Base-by-base conservation (phyloP, 306 rosid species). In the Lathyrus sativus region DNA sequence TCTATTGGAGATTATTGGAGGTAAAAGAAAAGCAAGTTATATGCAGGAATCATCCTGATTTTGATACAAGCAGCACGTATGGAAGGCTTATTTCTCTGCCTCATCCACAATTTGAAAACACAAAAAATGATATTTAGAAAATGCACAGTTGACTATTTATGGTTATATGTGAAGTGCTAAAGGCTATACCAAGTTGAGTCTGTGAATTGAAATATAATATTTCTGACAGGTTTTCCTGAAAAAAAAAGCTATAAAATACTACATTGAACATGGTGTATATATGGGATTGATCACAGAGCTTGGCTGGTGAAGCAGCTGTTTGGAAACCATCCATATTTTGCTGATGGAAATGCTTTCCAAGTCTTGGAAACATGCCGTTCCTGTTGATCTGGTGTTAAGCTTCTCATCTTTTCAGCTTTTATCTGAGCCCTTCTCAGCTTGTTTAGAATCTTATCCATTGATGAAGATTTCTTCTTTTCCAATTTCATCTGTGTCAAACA, bases 401-500 rank as follows among this genome's bases (percentile, higher is more conserved):
- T 74, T 81, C 95, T 86, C 95, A 86, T 87, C 69, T 78, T 78
- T 72, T 85, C 89, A 41, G 96, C 95, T 82, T 79, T 87, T 74
- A 75, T 76, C 78, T 88, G 88, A 11, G 93, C 88, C 63, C 70
- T 77, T 76, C 92, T 86, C 81, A 89, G 82, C 77, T 85, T 87
- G 81, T 79, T 82, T 76, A 82, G 63, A 59, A 92, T 89, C 89
- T 79, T 92, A 41, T 92, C 93, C 88, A 92, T 84, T 9, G 91
- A 75, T n/a, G 89, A 80, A 2, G 96, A 85, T 81, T 85, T 88
- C 78, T 78, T 86, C 91, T 80, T 89, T 74, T 92, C 98, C 76
- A 89, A 76, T 68, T 85, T 85, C 95, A 89, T 77, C 98, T 92
- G 95, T 75, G 55, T 59, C 80, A 76, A 67, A 70, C 43, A 46